These are phyloP conservation scores for Meyerozyma smithsonii DNA, from an alignment of 1,139 yeast species.

Conservation along the genomic window DNA sequence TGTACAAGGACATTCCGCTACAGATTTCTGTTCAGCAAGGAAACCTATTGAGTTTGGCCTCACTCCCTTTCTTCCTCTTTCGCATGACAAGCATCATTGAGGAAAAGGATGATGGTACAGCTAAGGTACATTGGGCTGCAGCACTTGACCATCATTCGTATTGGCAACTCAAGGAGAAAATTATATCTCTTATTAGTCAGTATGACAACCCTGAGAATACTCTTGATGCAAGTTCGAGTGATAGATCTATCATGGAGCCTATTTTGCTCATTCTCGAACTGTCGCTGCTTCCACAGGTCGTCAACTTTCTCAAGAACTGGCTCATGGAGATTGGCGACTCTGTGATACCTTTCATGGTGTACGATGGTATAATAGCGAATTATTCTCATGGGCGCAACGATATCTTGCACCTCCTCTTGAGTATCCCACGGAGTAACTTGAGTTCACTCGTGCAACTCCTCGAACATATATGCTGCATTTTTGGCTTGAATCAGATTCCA, in stretches of 20 bases:
- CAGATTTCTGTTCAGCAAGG: slow-evolving; percentile 24
- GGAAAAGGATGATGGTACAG: slow-evolving; percentile 7
- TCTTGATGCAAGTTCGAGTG: slow-evolving; percentile 10
- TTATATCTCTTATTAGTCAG: slow-evolving; percentile 21
- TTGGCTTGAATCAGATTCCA: slow-evolving; percentile 21
- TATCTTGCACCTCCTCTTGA: slow-evolving; percentile 23
- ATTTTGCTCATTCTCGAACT: slow-evolving; percentile 15
- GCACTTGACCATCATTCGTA: slow-evolving; percentile 31
- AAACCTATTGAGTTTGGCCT: slow-evolving; percentile 22
- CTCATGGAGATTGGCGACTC: slow-evolving; percentile 41
- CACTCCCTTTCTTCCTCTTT: slow-evolving; percentile 33
- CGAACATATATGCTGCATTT: slow-evolving; percentile 31
- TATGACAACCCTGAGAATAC: slow-evolving; percentile 11
- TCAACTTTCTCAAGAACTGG: slow-evolving; percentile 40
- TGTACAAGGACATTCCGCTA: slow-evolving; percentile 40
- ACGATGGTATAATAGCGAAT: slow-evolving; percentile 27
- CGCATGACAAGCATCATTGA: slow-evolving; percentile 21
- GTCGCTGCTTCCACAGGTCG: slow-evolving; percentile 11
- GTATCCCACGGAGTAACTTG: slow-evolving; percentile 41
- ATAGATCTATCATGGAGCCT: slow-evolving; percentile 19
- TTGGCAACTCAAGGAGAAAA: slow-evolving; percentile 32
- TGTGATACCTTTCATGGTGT: slow-evolving; percentile 39
- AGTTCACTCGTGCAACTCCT: slow-evolving; percentile 33
- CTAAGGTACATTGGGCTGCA: slow-evolving; percentile 22
- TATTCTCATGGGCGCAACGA: slow-evolving; percentile 18